phyloP scores from a whole-genome alignment of 305 asterid genomes.

The Fraxinus xanthoxyloides region DNA sequence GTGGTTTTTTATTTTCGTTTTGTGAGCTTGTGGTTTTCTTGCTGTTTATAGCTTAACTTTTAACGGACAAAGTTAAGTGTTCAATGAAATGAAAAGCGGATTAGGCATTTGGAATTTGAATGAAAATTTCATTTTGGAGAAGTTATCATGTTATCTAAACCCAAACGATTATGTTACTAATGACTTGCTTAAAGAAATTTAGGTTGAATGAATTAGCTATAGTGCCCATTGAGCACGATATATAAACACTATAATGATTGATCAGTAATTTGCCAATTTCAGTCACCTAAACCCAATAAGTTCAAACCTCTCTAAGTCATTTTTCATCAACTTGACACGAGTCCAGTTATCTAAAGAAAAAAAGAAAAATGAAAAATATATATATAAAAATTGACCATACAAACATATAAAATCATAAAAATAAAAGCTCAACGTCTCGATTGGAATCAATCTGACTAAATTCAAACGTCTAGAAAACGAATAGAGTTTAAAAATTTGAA shows the following conservation, averaged over 20 bases:
- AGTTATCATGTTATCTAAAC: not conserved
- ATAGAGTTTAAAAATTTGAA: too few species aligned
- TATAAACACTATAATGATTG: not conserved
- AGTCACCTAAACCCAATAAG: too few species aligned
- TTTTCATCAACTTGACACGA: too few species aligned
- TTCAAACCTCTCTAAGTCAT: too few species aligned
- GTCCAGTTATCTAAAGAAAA: too few species aligned
- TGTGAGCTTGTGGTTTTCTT: not conserved
- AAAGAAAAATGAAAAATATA: too few species aligned
- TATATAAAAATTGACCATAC: too few species aligned
- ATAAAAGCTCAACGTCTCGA: too few species aligned
- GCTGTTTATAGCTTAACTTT: not conserved
- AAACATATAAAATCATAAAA: too few species aligned
- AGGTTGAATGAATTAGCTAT: not conserved
- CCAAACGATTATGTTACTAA: not conserved
- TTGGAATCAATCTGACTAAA: too few species aligned
- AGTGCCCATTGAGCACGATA: not conserved
- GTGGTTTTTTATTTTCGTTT: not conserved
- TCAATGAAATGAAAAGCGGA: not conserved
- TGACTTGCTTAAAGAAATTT: not conserved
- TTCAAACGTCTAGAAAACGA: too few species aligned
- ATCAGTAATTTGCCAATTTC: too few species aligned
- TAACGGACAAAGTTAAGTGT: not conserved
- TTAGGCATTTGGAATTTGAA: not conserved
- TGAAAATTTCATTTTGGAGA: not conserved